Evolutionary conservation across 2,329 filamentous ascomycete genomes (phyloP), one percentile per base, ranked within the genome.

Genomic region (Epichloe gansuensis): DNA sequence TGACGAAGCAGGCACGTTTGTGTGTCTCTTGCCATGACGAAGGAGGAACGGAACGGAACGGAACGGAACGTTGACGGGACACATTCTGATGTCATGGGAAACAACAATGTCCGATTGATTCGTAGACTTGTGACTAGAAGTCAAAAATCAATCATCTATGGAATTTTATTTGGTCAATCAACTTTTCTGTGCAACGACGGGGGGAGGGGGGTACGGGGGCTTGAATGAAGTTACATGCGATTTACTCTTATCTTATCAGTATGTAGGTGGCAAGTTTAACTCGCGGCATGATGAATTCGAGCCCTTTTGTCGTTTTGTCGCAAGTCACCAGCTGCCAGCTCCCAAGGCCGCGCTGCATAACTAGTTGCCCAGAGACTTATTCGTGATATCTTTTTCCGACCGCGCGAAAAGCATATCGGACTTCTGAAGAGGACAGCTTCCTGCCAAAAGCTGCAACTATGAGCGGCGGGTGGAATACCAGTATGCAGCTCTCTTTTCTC

Each of bases 401-500:
- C 13, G 21, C 34, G 13, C 11, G 17, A 25, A n/a, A 9, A 15
- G 12, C 42, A 13, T 0, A 36, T 35, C 21, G 31, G 13, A 12
- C 35, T 35, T 17, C 7, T 8, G 6, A 21, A 21, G 34, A 25
- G 23, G 13, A 21, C 17, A n/a, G 12, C 6, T 17, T 44, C 2
- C 31, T 50, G 40, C 27, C 46, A 42, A 21, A 15, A 3, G 12
- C 40, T n/a, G 45, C 55, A 54, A 61, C 49, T 49, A 84, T 83
- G 81, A 87, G 85, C 71, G 86, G 83, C 61, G 90, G 91, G 57
- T 97, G 91, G 91, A 95, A 94, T 70, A 97, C 91, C 40, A 96
- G 81, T 82, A 66, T 66, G 77, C 68, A 49, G 48, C 51, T 47
- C 52, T 35, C 38, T 50, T 39, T 38, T 15, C 23, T 50, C 40